Base-by-base conservation (phyloP, 2,329 filamentous ascomycete genomes). In the Canariomyces notabilis region DNA sequence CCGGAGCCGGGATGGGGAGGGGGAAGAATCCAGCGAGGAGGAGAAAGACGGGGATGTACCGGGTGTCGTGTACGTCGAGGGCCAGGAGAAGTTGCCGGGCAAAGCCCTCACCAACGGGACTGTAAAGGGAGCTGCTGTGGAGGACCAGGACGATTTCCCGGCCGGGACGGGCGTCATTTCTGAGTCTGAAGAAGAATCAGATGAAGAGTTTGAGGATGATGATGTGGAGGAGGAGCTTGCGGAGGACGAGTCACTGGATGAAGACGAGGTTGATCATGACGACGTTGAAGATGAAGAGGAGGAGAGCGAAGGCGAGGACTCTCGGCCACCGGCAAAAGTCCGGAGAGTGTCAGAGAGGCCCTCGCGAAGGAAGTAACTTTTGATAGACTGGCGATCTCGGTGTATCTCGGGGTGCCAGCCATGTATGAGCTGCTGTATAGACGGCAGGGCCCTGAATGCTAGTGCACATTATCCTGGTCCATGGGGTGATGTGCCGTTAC, bases 11-110 rank as follows among this genome's bases (percentile, higher is more conserved):
- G 74, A 76, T 6, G 72, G 73, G 14, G 75, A 74, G 9, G 74
- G 70, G 7, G 71, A 72, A 2, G 68, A 78, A 12, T 77, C 85
- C 15, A 71, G 72, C 37, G 72, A 72, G 32, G 72, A 74, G 1
- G 75, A 75, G n/a, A 75, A 75, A 3, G 69, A 79, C 3, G 77
- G 85, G 6, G 82, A 84, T 32, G 83, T 88, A 53, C 80, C 80
- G n/a, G 80, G 76, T 16, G 76, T 94, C 4, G 84, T 95, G 42
- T 95, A 93, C 62, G 87, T 96, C 2, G 90, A 96, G 64, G 89
- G 87, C 1, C 78, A 89, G 58, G 82, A 85, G 22, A 73, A 69
- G n/a, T n/a, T n/a, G 42, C 54, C 62, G 49, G 44, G 62, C 56
- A 53, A 64, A 54, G 54, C 66, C 51, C 57, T 62, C 32, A 60